phyloP scores from a whole-genome alignment of 371 early-diverging fungal species.

The Furculomyces boomerangus region DNA sequence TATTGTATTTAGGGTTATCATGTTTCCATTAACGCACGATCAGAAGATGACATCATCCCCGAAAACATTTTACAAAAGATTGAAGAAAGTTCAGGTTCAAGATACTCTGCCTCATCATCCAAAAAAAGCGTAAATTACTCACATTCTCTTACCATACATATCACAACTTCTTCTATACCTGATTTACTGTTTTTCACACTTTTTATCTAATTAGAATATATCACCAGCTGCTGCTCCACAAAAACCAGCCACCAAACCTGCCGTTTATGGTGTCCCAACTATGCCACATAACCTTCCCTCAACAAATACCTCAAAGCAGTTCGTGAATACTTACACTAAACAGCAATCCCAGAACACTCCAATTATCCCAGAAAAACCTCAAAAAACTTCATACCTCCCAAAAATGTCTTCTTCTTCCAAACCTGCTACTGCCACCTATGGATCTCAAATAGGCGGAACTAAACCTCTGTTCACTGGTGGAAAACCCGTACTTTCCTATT shows the following conservation, averaged over 20 bases:
- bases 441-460: constrained; percentile 10
- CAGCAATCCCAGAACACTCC: too few species aligned
- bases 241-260: neutral
- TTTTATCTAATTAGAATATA: neutral
- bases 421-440: too few species aligned
- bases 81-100: constrained; percentile 66
- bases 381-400: too few species aligned
- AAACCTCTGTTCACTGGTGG: constrained; percentile 22
- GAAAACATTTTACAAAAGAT: constrained; percentile 69
- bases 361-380: too few species aligned
- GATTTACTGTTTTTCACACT: neutral
- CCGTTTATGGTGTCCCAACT: too few species aligned
- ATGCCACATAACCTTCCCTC: too few species aligned
- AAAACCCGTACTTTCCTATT: constrained; percentile 18
- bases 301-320: too few species aligned
- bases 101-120: constrained; percentile 57
- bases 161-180: neutral
- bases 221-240: neutral
- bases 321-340: too few species aligned
- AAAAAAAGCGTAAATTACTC: neutral
- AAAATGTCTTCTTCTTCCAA: too few species aligned
- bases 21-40: constrained; percentile 77
- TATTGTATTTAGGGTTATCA: constrained; percentile 39
- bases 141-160: neutral
- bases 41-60: constrained; percentile 68